phyloP scores from a whole-genome alignment of 371 early-diverging fungal species.

The Rhizopus microsporus region DNA sequence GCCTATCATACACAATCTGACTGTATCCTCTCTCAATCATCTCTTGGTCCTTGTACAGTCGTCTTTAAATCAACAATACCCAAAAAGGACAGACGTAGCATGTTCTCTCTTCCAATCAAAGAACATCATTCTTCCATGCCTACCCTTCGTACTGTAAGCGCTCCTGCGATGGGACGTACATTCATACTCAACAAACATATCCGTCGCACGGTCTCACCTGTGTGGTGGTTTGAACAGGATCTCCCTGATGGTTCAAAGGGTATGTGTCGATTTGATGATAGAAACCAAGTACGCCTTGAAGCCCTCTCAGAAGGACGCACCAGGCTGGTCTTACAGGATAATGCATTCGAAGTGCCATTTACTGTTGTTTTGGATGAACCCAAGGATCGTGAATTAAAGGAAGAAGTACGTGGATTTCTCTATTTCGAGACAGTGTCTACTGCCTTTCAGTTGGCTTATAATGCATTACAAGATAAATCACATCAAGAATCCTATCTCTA shows the following conservation, averaged over 20 bases:
- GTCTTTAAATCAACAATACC: constrained; percentile 12
- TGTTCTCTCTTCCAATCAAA: constrained; percentile 9
- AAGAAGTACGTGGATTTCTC: constrained; percentile 44
- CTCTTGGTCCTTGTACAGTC: constrained; percentile 27
- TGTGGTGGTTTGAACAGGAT: constrained; percentile 54
- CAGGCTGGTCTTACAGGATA: constrained; percentile 33
- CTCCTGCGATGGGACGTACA: constrained; percentile 2
- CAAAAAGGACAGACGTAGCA: constrained; percentile 12
- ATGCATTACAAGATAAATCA: constrained; percentile 6
- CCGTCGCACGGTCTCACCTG: constrained; percentile 39
- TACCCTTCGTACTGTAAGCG: constrained; percentile 6
- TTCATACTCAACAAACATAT: constrained; percentile 31
- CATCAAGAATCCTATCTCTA: constrained; percentile 10
- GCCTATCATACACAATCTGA: constrained; percentile 15
- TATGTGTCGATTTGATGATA: constrained; percentile 47
- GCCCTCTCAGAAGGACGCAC: constrained; percentile 47
- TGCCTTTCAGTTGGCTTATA: constrained; percentile 21
- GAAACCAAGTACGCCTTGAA: constrained; percentile 46
- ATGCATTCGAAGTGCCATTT: constrained; percentile 36
- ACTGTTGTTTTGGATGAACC: constrained; percentile 32
- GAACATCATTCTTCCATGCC: constrained; percentile 29
- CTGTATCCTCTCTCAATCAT: constrained; percentile 17
- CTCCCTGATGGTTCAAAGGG: constrained; percentile 38
- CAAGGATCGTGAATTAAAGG: constrained; percentile 34
- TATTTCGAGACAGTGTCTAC: constrained; percentile 27